Percentiles rank a stretch among this genome's conserved stretches.
Conservation (phyloP, 192 early-diverging fungal genomes). For the Piromyces finnis region DNA sequence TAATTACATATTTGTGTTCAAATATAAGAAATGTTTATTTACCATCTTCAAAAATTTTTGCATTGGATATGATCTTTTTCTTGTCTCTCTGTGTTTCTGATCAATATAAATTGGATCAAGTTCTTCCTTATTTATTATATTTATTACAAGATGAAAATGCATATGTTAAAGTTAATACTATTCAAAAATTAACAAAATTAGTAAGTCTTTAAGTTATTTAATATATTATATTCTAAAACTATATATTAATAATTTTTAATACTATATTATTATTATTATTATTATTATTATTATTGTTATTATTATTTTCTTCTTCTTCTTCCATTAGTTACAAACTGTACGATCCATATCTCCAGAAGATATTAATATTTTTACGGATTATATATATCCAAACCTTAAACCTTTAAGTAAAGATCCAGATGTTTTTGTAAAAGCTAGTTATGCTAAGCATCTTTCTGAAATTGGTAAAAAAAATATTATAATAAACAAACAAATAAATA, state of each 20-base stretch:
- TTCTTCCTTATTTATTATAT: conserved; percentile 58
- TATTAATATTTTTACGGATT: conserved; percentile 77
- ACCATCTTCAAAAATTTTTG: conserved; percentile 49
- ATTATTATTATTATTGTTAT: neutral
- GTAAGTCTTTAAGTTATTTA: conserved; percentile 22
- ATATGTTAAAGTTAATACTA: conserved; percentile 36
- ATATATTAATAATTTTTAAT: no score
- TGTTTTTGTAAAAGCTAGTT: conserved; percentile 56
- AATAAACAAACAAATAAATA: no score
- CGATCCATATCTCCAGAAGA: conserved; percentile 60
- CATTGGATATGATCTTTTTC: conserved; percentile 53
- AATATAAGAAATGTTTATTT: conserved; percentile 49
- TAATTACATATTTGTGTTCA: conserved; percentile 47
- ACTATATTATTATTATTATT: neutral
- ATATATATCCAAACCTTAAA: conserved; percentile 60
- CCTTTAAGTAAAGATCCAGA: conserved; percentile 51
- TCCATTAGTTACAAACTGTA: conserved; percentile 44
- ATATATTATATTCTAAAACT: no score
- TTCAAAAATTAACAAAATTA: conserved; percentile 49
- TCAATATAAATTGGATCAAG: conserved; percentile 49
- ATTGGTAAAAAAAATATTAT: conserved; percentile 11
- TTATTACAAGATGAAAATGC: conserved; percentile 43
- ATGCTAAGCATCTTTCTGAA: conserved; percentile 62
- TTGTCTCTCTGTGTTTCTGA: conserved; percentile 46
- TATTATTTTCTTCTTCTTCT: no score